Evolutionary conservation across 2,329 filamentous ascomycete species (phyloP).

Genomic region (Penicillium sp.): DNA sequence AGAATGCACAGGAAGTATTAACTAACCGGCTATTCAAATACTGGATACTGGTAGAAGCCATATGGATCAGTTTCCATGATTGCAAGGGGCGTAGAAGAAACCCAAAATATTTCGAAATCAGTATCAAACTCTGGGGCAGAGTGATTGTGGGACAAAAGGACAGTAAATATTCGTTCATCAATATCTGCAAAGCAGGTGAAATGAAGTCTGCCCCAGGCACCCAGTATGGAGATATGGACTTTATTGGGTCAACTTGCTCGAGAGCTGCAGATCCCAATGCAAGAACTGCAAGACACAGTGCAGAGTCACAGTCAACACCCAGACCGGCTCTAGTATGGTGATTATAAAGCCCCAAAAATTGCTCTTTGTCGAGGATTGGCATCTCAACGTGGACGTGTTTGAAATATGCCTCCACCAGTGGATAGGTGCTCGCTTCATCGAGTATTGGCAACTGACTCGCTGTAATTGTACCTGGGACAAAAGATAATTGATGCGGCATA

Average conservation of each 20-base stretch:
- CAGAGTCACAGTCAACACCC: slow-evolving; percentile 4
- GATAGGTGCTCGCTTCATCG: not conserved
- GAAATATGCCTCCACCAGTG: slow-evolving; percentile 6
- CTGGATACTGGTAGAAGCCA: slow-evolving; percentile 10
- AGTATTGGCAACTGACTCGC: not conserved
- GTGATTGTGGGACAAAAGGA: slow-evolving; percentile 8
- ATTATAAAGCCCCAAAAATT: slow-evolving; percentile 1
- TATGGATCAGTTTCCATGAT: slow-evolving; percentile 8
- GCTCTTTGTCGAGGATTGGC: slow-evolving; percentile 3
- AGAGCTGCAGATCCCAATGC: slow-evolving; percentile 5
- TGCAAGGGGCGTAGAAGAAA: slow-evolving; percentile 4
- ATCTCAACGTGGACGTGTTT: slow-evolving; percentile 4
- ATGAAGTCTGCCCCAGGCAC: slow-evolving; percentile 2
- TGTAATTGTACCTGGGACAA: slow-evolving; percentile 1
- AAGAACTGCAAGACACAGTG: slow-evolving; percentile 6
- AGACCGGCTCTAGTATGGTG: slow-evolving; percentile 1
- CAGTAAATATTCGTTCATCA: slow-evolving; percentile 9
- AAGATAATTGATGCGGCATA: slow-evolving; percentile 3
- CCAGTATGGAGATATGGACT: slow-evolving; percentile 4
- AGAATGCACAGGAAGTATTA: not conserved
- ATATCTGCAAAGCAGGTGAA: slow-evolving; percentile 4
- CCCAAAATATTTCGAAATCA: slow-evolving; percentile 7
- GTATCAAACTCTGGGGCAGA: slow-evolving; percentile 5
- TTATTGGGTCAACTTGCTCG: slow-evolving; percentile 3
- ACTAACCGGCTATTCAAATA: slow-evolving; percentile 8